phyloP scores from a whole-genome alignment of 257 asterid genomes.

The Striga asiatica region DNA sequence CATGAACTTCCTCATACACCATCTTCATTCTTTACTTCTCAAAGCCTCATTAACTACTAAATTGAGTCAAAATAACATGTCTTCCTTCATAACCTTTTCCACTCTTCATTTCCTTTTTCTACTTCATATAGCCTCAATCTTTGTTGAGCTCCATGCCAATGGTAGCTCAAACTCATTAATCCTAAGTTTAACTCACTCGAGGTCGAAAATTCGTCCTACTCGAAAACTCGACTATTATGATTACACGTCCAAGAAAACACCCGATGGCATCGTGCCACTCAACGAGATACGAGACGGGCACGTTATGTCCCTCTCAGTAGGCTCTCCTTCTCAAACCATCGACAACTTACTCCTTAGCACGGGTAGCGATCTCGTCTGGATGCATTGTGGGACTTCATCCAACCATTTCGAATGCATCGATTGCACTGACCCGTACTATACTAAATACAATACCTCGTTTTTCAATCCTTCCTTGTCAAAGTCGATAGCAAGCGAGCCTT shows the following conservation, averaged over 20 bases:
- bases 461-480: constrained; percentile 46
- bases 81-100: too few relatives aligned
- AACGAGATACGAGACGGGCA: constrained; percentile 53
- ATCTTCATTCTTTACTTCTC: too few relatives aligned
- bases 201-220: neutral
- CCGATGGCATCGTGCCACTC: constrained; percentile 22
- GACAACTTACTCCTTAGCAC: constrained; percentile 45
- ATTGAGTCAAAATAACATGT: too few relatives aligned
- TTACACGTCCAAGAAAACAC: neutral
- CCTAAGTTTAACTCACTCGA: neutral
- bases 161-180: neutral
- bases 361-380: constrained; percentile 82
- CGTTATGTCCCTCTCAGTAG: constrained; percentile 46
- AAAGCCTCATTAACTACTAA: too few relatives aligned
- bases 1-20: too few relatives aligned
- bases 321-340: constrained; percentile 60
- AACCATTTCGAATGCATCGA: constrained; percentile 43
- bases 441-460: constrained; percentile 11
- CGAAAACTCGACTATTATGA: too few relatives aligned
- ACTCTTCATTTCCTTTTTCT: neutral
- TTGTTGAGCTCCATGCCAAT: neutral
- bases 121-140: neutral
- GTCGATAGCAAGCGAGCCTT: constrained; percentile 38
- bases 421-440: constrained; percentile 31
- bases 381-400: constrained; percentile 55